phyloP scores from a whole-genome alignment of 2,329 filamentous ascomycete species.

The Colletotrichum costaricense region DNA sequence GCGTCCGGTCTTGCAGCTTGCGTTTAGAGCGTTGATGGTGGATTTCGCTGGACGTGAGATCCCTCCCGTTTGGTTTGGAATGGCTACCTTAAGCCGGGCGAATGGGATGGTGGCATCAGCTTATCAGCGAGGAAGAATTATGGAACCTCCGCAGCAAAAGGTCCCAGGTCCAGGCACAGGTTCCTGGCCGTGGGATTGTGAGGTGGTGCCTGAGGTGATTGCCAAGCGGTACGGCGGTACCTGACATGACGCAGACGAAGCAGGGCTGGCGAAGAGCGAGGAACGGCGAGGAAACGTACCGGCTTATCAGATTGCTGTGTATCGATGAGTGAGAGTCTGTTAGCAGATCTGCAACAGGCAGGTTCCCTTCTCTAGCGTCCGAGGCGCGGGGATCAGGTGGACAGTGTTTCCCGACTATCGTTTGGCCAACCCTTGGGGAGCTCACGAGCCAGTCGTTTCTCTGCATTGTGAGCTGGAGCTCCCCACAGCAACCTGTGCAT shows the following conservation, averaged over 20 bases:
- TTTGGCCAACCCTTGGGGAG: slow-evolving; percentile 22
- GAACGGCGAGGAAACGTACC: not conserved
- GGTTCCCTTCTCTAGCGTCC: slow-evolving; percentile 27
- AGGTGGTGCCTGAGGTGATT: slow-evolving; percentile 7
- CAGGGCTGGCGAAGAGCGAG: not conserved
- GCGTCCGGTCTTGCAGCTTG: not conserved
- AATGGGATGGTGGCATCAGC: slow-evolving; percentile 14
- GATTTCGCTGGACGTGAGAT: not conserved
- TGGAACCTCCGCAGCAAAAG: slow-evolving; percentile 1
- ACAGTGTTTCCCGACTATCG: slow-evolving; percentile 19
- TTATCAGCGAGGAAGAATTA: slow-evolving; percentile 9
- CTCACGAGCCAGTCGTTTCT: slow-evolving; percentile 21
- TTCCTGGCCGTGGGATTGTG: not conserved
- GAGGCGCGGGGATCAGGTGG: slow-evolving; percentile 21
- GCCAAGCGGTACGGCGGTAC: slow-evolving; percentile 5
- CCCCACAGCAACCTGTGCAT: slow-evolving; percentile 31
- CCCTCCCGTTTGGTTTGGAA: not conserved
- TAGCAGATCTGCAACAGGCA: slow-evolving; percentile 32
- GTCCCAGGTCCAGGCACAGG: slow-evolving; percentile 5
- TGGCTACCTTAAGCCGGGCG: not conserved
- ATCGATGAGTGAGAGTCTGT: not conserved
- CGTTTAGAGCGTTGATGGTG: not conserved
- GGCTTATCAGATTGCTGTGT: not conserved
- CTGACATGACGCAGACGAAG: slow-evolving; percentile 32
- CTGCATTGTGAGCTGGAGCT: slow-evolving; percentile 24